Evolutionary conservation across 148 eudicot genomes (phyloP).

Genomic region (Camellia japonica): DNA sequence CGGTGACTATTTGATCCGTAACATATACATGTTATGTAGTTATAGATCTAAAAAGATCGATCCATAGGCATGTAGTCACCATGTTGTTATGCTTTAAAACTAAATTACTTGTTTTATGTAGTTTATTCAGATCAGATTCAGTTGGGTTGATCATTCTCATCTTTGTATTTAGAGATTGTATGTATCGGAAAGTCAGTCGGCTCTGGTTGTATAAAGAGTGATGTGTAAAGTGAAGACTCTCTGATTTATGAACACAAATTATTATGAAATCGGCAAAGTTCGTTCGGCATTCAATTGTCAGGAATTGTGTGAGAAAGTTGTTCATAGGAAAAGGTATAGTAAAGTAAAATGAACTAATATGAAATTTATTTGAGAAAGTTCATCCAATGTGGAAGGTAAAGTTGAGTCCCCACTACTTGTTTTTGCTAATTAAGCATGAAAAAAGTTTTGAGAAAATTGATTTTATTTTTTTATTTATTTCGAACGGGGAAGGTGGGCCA

Average conservation of each 20-base stretch:
- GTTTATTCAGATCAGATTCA: not conserved
- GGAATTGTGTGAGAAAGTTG: too few relatives aligned
- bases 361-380: too few relatives aligned
- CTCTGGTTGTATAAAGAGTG: not conserved
- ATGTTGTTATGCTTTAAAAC: not conserved
- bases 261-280: not conserved
- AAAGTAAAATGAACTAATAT: too few relatives aligned
- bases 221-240: not conserved
- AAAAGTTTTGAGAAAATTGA: too few relatives aligned
- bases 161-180: not conserved
- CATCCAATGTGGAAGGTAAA: too few relatives aligned
- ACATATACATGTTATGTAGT: not conserved
- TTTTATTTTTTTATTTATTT: too few relatives aligned
- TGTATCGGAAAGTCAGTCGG: not conserved
- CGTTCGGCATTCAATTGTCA: too few relatives aligned
- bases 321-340: too few relatives aligned
- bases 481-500: too few relatives aligned
- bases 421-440: too few relatives aligned
- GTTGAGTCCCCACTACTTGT: too few relatives aligned
- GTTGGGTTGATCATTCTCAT: not conserved
- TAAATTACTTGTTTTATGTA: not conserved
- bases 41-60: too few relatives aligned
- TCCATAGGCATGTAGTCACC: not conserved
- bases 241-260: not conserved
- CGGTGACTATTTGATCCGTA: slow-evolving; percentile 42